phyloP scores from a whole-genome alignment of 495 filamentous ascomycete genomes.

The Penicillium parvum region DNA sequence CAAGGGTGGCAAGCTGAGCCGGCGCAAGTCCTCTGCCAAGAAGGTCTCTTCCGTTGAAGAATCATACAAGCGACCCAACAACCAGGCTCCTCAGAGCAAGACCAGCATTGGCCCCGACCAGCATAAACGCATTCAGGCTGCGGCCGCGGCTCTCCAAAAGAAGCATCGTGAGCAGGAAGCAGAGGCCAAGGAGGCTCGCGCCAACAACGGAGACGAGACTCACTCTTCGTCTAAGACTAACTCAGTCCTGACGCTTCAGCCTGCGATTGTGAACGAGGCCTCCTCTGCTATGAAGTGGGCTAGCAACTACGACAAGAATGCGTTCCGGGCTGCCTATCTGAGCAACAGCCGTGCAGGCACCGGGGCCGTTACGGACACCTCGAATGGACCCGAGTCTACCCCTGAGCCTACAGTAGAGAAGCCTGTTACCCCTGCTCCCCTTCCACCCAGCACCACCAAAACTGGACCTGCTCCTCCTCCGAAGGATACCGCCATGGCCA shows the following conservation, averaged over 20 bases:
- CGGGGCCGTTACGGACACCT: conserved; percentile 38
- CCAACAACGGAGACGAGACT: conserved; percentile 4
- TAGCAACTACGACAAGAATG: conserved; percentile 66
- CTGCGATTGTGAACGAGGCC: conserved; percentile 79
- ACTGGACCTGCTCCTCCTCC: conserved; percentile 16
- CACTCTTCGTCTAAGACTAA: conserved; percentile 75
- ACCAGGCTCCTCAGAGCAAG: conserved; percentile 62
- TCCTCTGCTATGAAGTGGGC: conserved; percentile 96
- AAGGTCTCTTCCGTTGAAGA: conserved; percentile 48
- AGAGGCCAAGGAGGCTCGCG: conserved; percentile 19
- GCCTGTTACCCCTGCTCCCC: conserved; percentile 13
- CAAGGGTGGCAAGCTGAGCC: conserved; percentile 51
- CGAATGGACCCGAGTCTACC: conserved; percentile 6
- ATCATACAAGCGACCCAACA: conserved; percentile 44
- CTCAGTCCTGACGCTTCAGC: conserved; percentile 86
- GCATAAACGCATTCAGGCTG: conserved; percentile 85
- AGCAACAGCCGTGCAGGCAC: conserved; percentile 65
- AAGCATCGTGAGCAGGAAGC: conserved; percentile 58
- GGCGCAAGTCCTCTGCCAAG: conserved; percentile 63
- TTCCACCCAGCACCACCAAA: conserved; percentile 12
- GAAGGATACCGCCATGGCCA: conserved; percentile 19
- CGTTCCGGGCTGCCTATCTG: conserved; percentile 76
- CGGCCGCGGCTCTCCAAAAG: conserved; percentile 74
- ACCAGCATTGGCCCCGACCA: conserved; percentile 88
- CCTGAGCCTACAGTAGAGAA: conserved; percentile 14